These are phyloP conservation scores for Sungouiella thailandica DNA, from an alignment of 805 yeast species.

Conservation along the genomic window DNA sequence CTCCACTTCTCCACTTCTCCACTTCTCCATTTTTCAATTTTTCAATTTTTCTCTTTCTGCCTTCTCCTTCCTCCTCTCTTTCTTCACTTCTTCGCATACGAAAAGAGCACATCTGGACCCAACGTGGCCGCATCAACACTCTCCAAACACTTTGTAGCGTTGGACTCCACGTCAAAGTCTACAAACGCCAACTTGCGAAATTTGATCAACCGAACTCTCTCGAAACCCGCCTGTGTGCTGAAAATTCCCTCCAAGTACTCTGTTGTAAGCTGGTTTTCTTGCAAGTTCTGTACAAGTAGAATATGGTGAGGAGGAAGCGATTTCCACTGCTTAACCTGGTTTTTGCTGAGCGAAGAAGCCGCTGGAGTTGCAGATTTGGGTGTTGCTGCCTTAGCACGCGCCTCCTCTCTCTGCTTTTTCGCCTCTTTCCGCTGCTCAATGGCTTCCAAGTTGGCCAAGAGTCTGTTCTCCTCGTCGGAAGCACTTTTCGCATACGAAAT, in stretches of 20 bases:
- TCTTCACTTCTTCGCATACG: conserved; percentile 31
- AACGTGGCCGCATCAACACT: conserved; percentile 10
- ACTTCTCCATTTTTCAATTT: too few species aligned
- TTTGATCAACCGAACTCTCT: conserved; percentile 61
- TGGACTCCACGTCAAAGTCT: conserved; percentile 58
- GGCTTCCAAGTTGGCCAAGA: conserved; percentile 5
- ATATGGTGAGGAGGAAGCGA: conserved; percentile 63
- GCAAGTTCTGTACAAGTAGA: conserved; percentile 62
- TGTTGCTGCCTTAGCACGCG: conserved; percentile 14
- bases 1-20: too few species aligned
- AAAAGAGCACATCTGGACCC: conserved; percentile 21
- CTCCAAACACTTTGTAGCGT: conserved; percentile 39
- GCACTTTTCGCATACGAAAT: conserved; percentile 40
- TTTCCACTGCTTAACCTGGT: conserved; percentile 13
- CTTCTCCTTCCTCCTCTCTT: neutral
- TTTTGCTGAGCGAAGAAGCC: conserved; percentile 7
- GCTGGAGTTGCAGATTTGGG: conserved; percentile 3
- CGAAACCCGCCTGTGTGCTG: conserved; percentile 51
- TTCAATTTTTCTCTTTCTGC: too few species aligned
- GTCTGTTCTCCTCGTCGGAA: conserved; percentile 34
- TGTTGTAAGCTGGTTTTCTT: conserved; percentile 29
- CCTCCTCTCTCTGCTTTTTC: conserved; percentile 19
- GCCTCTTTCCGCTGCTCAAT: conserved; percentile 15
- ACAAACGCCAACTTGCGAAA: conserved; percentile 73
- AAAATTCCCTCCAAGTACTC: conserved; percentile 42